These are phyloP conservation scores for Zasmidium angulare DNA, from an alignment of 2,329 filamentous ascomycete species.

Conservation along the genomic window DNA sequence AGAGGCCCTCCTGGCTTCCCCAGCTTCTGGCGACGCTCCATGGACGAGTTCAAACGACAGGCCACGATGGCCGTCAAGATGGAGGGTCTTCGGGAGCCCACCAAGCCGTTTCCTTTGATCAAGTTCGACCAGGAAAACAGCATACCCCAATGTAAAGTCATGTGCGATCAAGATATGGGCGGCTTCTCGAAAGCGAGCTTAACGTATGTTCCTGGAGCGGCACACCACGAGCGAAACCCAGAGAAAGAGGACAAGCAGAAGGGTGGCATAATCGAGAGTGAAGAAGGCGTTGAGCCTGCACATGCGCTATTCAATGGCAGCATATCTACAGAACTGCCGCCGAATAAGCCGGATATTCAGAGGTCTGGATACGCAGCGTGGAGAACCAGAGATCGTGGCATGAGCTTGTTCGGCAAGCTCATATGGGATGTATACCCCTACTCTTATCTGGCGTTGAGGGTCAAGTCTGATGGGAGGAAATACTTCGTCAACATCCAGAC, in stretches of 20 bases:
- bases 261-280: constrained; percentile 11
- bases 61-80: constrained; percentile 62
- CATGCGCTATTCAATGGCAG: constrained; percentile 82
- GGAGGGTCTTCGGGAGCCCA: constrained; percentile 66
- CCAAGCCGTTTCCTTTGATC: constrained; percentile 63
- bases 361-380: constrained; percentile 87
- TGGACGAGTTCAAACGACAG: constrained; percentile 59
- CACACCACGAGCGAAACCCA: constrained; percentile 17
- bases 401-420: constrained; percentile 81
- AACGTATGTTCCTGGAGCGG: constrained; percentile 52
- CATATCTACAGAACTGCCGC: constrained; percentile 83
- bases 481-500: constrained; percentile 97
- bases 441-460: constrained; percentile 77
- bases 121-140: constrained; percentile 56
- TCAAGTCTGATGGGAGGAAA: constrained; percentile 86
- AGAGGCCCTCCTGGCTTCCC: constrained; percentile 26
- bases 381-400: constrained; percentile 72
- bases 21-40: constrained; percentile 58
- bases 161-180: constrained; percentile 82
- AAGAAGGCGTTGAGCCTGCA: constrained; percentile 50
- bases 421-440: constrained; percentile 91
- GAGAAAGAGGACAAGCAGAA: constrained; percentile 18
- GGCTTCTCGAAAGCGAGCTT: constrained; percentile 76
- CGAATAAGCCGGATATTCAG: constrained; percentile 69
- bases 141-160: constrained; percentile 62